Evolutionary conservation across 108 stramenopile species (phyloP).

Genomic region (Halocafeteria seosinensis): DNA sequence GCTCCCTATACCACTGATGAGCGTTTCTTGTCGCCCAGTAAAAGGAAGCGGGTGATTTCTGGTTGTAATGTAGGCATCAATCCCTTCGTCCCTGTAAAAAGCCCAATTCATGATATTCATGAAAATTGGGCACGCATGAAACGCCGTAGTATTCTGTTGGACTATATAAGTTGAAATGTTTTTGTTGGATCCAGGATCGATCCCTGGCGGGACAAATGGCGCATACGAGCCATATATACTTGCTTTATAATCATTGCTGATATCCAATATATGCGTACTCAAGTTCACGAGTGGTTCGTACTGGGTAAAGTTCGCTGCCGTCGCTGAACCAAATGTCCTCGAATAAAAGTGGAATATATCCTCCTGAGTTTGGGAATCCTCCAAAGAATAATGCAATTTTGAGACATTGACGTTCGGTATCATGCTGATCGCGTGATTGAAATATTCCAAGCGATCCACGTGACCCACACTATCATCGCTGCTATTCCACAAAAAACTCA

Average conservation of each 20-base stretch:
- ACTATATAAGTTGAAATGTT: too few relatives aligned
- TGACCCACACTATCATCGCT: background rate
- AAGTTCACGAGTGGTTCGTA: background rate
- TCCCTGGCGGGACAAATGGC: too few relatives aligned
- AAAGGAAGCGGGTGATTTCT: slow-evolving; percentile 20
- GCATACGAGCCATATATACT: background rate
- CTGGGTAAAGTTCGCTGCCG: background rate
- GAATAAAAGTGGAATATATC: background rate
- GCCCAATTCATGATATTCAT: background rate
- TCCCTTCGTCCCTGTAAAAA: too few relatives aligned
- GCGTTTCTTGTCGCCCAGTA: slow-evolving; percentile 6
- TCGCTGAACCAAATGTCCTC: background rate
- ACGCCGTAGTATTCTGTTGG: too few relatives aligned
- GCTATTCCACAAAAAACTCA: background rate
- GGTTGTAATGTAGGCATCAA: background rate
- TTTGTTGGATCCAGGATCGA: too few relatives aligned
- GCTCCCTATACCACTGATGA: background rate
- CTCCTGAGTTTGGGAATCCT: background rate
- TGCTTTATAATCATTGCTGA: background rate
- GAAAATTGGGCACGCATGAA: too few relatives aligned
- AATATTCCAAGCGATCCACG: background rate
- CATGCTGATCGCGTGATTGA: background rate
- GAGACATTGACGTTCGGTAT: background rate
- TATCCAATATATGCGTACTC: background rate
- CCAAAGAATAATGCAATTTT: background rate